These are phyloP conservation scores for Sambucus nigra DNA, from an alignment of 129 eudicot genomes.

Conservation along the genomic window DNA sequence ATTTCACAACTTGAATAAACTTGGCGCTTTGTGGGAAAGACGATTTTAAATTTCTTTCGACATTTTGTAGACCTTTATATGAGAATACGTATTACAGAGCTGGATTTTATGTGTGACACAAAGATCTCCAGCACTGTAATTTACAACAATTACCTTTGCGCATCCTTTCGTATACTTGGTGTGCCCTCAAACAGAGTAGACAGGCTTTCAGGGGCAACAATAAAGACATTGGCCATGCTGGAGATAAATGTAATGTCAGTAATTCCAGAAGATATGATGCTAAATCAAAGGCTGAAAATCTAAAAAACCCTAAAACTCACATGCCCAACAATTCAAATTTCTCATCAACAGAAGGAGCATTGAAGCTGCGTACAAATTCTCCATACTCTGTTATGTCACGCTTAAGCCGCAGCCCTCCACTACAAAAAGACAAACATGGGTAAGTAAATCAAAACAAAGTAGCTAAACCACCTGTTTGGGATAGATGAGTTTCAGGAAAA, in stretches of 20 bases:
- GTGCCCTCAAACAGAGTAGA: constrained; percentile 86
- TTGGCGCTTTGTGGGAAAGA: too few species aligned
- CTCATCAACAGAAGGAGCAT: constrained; percentile 95
- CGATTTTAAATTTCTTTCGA: too few species aligned
- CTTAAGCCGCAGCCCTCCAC: constrained; percentile 90
- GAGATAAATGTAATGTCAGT: constrained; percentile 10
- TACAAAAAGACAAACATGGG: constrained; percentile 16
- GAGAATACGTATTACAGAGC: neutral
- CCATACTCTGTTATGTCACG: constrained; percentile 99
- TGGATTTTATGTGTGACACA: neutral
- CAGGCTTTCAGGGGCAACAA: constrained; percentile 92
- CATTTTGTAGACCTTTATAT: too few species aligned
- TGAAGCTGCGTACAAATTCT: constrained; percentile 87
- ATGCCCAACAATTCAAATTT: constrained; percentile 88
- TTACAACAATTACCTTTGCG: constrained; percentile 52
- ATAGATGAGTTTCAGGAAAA: too few species aligned
- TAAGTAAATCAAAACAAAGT: neutral
- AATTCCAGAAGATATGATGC: constrained; percentile 6
- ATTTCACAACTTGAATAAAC: too few species aligned
- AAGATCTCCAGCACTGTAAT: neutral
- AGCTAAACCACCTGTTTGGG: too few species aligned
- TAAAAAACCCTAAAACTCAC: constrained; percentile 40
- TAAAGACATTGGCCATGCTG: constrained; percentile 89
- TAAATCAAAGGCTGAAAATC: neutral
- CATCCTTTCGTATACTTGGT: constrained; percentile 78